A percentile compares a stretch with the other conserved stretches of the same genome.
phyloP scores from a whole-genome alignment of 257 asterid genomes.

The Agastache rugosa region DNA sequence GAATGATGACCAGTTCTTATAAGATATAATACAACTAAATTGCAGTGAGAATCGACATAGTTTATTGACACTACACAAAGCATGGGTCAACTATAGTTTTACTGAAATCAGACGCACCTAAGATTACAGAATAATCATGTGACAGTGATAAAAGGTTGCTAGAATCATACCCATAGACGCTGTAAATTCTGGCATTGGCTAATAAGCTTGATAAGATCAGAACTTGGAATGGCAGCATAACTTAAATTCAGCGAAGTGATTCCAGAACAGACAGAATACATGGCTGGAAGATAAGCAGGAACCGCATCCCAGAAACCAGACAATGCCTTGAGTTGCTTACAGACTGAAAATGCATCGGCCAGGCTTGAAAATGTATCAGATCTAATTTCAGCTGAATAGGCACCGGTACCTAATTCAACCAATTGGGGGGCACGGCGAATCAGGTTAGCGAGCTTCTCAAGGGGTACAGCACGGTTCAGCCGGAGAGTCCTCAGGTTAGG shows the following conservation, averaged over 20 bases:
- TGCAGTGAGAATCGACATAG: not conserved
- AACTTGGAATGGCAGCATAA: slow-evolving; percentile 70
- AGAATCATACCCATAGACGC: slow-evolving; percentile 77
- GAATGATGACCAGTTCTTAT: not conserved
- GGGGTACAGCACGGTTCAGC: slow-evolving; percentile 72
- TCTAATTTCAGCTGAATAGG: slow-evolving; percentile 63
- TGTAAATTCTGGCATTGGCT: slow-evolving; percentile 77
- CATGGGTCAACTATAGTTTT: not conserved
- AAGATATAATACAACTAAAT: not conserved
- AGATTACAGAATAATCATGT: not conserved
- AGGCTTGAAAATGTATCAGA: slow-evolving; percentile 59
- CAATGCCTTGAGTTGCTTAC: slow-evolving; percentile 75
- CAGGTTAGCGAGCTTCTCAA: slow-evolving; percentile 67
- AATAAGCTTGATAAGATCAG: slow-evolving; percentile 73
- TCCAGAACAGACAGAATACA: slow-evolving; percentile 65
- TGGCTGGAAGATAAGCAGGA: slow-evolving; percentile 87
- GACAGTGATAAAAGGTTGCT: not conserved
- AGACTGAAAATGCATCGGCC: slow-evolving; percentile 67
- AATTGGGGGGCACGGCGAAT: slow-evolving; percentile 66
- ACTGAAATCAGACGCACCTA: not conserved
- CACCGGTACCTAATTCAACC: slow-evolving; percentile 73
- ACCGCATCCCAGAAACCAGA: slow-evolving; percentile 95
- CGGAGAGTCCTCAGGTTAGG: slow-evolving; percentile 66
- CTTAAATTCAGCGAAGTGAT: slow-evolving; percentile 86
- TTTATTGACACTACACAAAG: too few species aligned